These are phyloP conservation scores for Acer saccharum DNA, from an alignment of 345 rosid genomes.

Conservation along the genomic window DNA sequence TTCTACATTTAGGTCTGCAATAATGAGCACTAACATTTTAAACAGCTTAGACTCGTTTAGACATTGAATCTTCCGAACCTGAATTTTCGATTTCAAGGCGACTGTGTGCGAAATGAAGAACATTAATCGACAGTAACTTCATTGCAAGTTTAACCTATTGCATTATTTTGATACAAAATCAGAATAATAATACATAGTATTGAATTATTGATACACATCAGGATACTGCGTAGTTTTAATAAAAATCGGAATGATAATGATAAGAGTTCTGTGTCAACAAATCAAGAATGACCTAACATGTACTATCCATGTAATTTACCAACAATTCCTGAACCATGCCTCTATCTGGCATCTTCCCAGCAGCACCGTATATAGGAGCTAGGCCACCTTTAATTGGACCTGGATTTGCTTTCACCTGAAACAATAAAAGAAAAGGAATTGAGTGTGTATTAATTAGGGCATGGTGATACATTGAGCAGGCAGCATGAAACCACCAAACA, in stretches of 20 bases:
- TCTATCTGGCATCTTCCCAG: slow-evolving; percentile 83
- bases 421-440: not conserved
- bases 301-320: slow-evolving; percentile 82
- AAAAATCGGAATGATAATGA: not conserved
- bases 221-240: not conserved
- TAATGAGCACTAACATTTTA: no score
- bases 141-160: not conserved
- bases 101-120: not conserved
- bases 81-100: not conserved
- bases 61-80: not conserved
- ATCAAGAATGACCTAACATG: slow-evolving; percentile 46
- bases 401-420: slow-evolving; percentile 79
- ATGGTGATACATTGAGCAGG: not conserved
- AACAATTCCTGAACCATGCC: slow-evolving; percentile 82
- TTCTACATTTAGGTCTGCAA: no score
- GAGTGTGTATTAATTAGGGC: not conserved
- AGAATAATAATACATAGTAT: not conserved
- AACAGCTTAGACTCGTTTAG: not conserved
- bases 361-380: slow-evolving; percentile 95
- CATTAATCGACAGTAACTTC: not conserved
- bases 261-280: not conserved
- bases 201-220: not conserved
- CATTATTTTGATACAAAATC: not conserved
- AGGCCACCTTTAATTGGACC: slow-evolving; percentile 85
- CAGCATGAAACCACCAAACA: not conserved